Evolutionary conservation across 805 yeast species (phyloP).

Genomic region (Metschnikowia lunata): DNA sequence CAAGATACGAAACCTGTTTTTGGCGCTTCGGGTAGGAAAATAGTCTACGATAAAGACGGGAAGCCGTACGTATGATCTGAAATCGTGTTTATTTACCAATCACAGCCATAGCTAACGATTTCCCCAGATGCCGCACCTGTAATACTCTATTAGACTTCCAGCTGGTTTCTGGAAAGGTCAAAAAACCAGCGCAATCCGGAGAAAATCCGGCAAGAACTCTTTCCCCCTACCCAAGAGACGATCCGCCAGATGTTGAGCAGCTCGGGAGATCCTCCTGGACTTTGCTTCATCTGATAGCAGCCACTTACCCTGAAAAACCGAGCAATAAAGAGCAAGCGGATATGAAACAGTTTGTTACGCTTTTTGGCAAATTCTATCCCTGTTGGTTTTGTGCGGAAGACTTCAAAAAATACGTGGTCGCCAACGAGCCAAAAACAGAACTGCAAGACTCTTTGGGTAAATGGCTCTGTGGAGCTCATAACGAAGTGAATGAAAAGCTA

Average conservation of each 20-base stretch:
- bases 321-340: conserved; percentile 58
- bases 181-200: conserved; percentile 3
- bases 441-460: conserved; percentile 75
- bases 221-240: conserved; percentile 38
- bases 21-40: conserved; percentile 62
- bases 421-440: conserved; percentile 51
- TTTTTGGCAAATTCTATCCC: conserved; percentile 82
- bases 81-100: too few species aligned
- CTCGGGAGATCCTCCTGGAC: conserved; percentile 93
- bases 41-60: conserved; percentile 82
- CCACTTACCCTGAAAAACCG: conserved; percentile 77
- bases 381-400: conserved; percentile 93
- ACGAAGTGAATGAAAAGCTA: conserved; percentile 80
- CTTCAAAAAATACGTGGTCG: conserved; percentile 57
- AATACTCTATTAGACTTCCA: conserved; percentile 78
- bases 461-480: conserved; percentile 96
- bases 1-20: conserved; percentile 30
- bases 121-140: conserved; percentile 75
- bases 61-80: conserved; percentile 66
- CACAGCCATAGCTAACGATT: too few species aligned
- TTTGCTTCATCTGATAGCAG: conserved; percentile 83
- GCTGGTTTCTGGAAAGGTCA: conserved; percentile 39
- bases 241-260: conserved; percentile 83
- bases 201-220: conserved; percentile 3
- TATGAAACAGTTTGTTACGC: conserved; percentile 60